These are phyloP conservation scores for Halophytophthora batemanensis DNA, from an alignment of 352 stramenopile species.

Conservation along the genomic window DNA sequence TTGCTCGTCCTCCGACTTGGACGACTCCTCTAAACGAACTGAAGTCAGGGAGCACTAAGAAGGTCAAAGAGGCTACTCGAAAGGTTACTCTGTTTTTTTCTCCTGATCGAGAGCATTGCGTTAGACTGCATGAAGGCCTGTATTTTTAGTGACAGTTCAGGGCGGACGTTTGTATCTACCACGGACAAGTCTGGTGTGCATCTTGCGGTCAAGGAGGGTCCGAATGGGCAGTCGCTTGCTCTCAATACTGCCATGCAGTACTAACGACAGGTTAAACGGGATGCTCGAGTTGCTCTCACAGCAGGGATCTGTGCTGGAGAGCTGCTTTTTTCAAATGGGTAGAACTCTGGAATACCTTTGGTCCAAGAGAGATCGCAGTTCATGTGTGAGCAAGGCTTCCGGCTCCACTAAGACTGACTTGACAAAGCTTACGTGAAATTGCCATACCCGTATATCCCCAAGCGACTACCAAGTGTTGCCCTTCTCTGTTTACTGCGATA, in stretches of 20 bases:
- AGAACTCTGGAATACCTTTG: slow-evolving; percentile 11
- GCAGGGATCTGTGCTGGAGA: slow-evolving; percentile 1
- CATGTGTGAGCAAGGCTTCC: slow-evolving; percentile 25
- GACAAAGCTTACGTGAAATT: slow-evolving; percentile 12
- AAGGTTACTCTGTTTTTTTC: slow-evolving; percentile 12
- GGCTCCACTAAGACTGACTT: slow-evolving; percentile 24
- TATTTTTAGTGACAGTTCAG: slow-evolving; percentile 10
- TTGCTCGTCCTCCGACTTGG: slow-evolving; percentile 10
- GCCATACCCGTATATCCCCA: slow-evolving; percentile 14
- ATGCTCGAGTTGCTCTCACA: slow-evolving; percentile 9
- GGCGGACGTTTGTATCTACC: slow-evolving; percentile 13
- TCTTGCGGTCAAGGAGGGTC: slow-evolving; percentile 20
- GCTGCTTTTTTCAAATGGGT: not conserved
- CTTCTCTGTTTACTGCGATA: slow-evolving; percentile 30
- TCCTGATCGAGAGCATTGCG: slow-evolving; percentile 11
- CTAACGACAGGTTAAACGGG: slow-evolving; percentile 8
- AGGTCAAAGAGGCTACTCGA: slow-evolving; percentile 5
- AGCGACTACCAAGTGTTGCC: slow-evolving; percentile 22
- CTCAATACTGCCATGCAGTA: slow-evolving; percentile 5
- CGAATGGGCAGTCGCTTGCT: slow-evolving; percentile 15
- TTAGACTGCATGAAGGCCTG: slow-evolving; percentile 16
- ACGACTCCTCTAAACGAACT: slow-evolving; percentile 19
- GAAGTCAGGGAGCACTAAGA: slow-evolving; percentile 12
- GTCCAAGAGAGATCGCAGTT: slow-evolving; percentile 7
- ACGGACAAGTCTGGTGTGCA: slow-evolving; percentile 19